Conservation (phyloP, 2,329 filamentous ascomycete genomes). For the Talaromyces sp. region DNA sequence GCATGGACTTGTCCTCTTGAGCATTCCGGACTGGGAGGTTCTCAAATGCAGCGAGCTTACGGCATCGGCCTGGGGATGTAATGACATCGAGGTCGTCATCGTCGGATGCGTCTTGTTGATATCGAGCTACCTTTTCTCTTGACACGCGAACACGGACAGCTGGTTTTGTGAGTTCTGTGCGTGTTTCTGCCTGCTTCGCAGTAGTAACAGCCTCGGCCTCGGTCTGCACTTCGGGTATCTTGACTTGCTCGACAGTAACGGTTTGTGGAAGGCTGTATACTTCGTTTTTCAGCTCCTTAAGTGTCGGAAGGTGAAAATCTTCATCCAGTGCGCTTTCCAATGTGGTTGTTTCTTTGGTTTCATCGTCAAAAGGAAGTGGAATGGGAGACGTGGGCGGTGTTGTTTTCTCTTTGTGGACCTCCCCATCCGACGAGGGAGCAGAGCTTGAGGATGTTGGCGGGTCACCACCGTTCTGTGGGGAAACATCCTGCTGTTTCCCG, state of each 20-base stretch:
- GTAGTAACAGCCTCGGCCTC: conserved; percentile 21
- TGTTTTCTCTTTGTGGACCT: conserved; percentile 43
- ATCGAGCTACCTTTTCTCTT: conserved; percentile 30
- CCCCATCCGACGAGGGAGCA: conserved; percentile 37
- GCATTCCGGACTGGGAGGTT: conserved; percentile 58
- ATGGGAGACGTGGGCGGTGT: conserved; percentile 69
- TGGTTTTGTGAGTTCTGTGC: conserved; percentile 22
- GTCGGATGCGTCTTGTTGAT: conserved; percentile 41
- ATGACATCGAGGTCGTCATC: conserved; percentile 58
- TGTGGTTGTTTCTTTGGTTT: conserved; percentile 4
- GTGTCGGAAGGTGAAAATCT: background rate
- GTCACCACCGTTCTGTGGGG: conserved; percentile 27
- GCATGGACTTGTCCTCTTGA: conserved; percentile 57
- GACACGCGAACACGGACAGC: conserved; percentile 38
- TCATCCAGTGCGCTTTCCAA: background rate
- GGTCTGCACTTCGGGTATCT: conserved; percentile 4
- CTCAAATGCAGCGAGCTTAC: conserved; percentile 61
- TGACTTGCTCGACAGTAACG: background rate
- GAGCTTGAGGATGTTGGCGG: conserved; percentile 49
- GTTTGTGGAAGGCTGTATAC: background rate
- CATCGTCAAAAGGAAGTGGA: conserved; percentile 14
- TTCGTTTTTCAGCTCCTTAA: background rate
- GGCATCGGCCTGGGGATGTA: conserved; percentile 37
- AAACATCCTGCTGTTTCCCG: conserved; percentile 30
- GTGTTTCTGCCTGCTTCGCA: conserved; percentile 16